Base-by-base conservation (phyloP, 768 basidiomycete species). In the Cytidiella melzeri region DNA sequence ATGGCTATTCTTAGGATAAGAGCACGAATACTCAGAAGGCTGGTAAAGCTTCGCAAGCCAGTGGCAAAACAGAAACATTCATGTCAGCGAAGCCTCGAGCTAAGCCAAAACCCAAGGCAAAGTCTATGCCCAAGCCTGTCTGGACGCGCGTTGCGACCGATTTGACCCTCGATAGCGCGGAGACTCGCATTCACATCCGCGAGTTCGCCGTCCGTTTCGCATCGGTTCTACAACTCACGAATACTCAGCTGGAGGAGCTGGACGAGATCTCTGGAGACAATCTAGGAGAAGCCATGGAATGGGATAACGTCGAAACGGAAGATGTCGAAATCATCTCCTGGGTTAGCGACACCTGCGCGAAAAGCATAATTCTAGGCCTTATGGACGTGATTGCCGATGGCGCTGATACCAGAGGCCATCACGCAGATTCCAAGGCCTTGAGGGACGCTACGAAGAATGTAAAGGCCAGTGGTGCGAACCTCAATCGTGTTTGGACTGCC, bases 201-300 rank as follows among this genome's bases (percentile, higher is more conserved):
- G 88, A 91, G 64, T 92, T 89, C 61, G 60, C 78, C 10, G 60
- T 85, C 41, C 75, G 88, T 27, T 90, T 90, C 54, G 69, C 71
- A 1, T 67, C 70, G 24, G 48, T 78, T 13, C 63, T 83, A 55
- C 76, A 79, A 23, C 70, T 75, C 37, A 61, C 78, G 42, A 71
- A 73, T 53, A 52, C 64, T 2, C 75, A 81, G 47, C 61, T 84
- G 4, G 79, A 83, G 41, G 84, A 88, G 51, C 65, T 91, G 6
- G 86, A 87, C 24, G 71, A 70, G 42, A 56, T 71, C n/a, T 64
- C 60, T 2, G 54, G 52, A 30, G 48, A 51, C 5, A 38, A 34
- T 26, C 47, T 41, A 18, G 50, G 48, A 12, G 41, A 25, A 12
- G 19, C 44, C 18, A 41, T 19, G 13, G 51, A 54, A 25, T 55